phyloP scores from a whole-genome alignment of 805 yeast genomes.

The Yarrowia osloensis region DNA sequence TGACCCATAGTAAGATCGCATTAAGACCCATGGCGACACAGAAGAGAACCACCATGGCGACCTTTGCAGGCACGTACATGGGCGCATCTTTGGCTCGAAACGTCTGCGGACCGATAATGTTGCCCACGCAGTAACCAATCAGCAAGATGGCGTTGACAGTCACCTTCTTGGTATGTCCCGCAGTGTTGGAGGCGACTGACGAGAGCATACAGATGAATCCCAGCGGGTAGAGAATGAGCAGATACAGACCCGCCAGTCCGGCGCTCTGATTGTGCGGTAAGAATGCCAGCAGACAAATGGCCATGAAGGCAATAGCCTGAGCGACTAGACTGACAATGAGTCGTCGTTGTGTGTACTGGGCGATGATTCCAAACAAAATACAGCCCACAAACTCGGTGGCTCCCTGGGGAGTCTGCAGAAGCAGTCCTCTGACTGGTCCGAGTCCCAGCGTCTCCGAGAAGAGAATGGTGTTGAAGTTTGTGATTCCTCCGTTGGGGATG shows the following conservation, averaged over 20 bases:
- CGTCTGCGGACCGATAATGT: constrained; percentile 72
- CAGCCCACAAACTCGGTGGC: constrained; percentile 40
- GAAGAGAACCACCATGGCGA: constrained; percentile 57
- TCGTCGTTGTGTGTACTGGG: constrained; percentile 33
- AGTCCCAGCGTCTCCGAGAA: constrained; percentile 37
- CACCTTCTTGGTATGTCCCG: constrained; percentile 75
- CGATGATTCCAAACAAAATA: constrained; percentile 33
- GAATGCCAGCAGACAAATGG: constrained; percentile 49
- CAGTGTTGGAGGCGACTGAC: constrained; percentile 53
- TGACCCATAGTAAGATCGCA: constrained; percentile 36
- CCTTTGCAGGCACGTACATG: constrained; percentile 58
- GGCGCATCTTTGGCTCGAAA: constrained; percentile 64
- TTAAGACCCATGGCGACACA: constrained; percentile 48
- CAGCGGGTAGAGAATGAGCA: constrained; percentile 42
- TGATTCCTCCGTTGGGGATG: constrained; percentile 57
- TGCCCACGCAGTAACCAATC: constrained; percentile 68
- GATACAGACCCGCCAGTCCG: constrained; percentile 46
- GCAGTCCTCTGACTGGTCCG: constrained; percentile 40
- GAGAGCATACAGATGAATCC: constrained; percentile 46
- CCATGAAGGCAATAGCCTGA: constrained; percentile 49
- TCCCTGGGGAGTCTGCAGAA: constrained; percentile 42
- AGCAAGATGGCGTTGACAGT: constrained; percentile 59
- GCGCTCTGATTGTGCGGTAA: constrained; percentile 44
- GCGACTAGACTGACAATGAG: constrained; percentile 51
- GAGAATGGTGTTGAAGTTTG: constrained; percentile 51